phyloP scores from a whole-genome alignment of 805 yeast species.

The Middelhovenomyces tepae region DNA sequence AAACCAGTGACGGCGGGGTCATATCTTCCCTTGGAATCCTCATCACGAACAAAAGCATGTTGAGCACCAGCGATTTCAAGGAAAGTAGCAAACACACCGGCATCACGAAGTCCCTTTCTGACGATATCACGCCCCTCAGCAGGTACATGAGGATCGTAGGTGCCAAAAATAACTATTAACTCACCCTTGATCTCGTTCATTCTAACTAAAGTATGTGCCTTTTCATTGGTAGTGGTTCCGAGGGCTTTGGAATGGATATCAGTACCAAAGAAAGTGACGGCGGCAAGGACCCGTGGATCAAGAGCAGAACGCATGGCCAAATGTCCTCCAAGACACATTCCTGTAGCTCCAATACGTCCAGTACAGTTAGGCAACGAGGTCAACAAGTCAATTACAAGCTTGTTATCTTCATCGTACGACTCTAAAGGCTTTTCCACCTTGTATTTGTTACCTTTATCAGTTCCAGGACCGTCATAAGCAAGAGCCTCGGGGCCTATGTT shows the following conservation, averaged over 20 bases:
- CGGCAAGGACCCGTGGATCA: constrained; percentile 55
- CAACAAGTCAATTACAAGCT: constrained; percentile 48
- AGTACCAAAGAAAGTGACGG: constrained; percentile 72
- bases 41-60: constrained; percentile 78
- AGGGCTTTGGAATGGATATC: constrained; percentile 64
- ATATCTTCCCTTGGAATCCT: constrained; percentile 67
- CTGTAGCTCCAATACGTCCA: constrained; percentile 72
- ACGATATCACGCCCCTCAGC: constrained; percentile 68
- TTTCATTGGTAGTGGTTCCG: constrained; percentile 53
- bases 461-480: constrained; percentile 62
- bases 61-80: constrained; percentile 72
- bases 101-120: constrained; percentile 48
- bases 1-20: constrained; percentile 68
- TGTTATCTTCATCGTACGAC: constrained; percentile 71
- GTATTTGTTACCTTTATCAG: constrained; percentile 62
- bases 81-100: constrained; percentile 56
- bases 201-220: constrained; percentile 46
- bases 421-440: constrained; percentile 58
- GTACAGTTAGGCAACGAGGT: constrained; percentile 50
- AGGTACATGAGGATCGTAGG: constrained; percentile 73
- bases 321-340: constrained; percentile 85
- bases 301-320: constrained; percentile 63
- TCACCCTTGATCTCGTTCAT: constrained; percentile 50
- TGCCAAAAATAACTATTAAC: constrained; percentile 60
- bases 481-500: constrained; percentile 43